Evolutionary conservation across 2,329 filamentous ascomycete genomes (phyloP).

Genomic region (Sporothrix mexicana): DNA sequence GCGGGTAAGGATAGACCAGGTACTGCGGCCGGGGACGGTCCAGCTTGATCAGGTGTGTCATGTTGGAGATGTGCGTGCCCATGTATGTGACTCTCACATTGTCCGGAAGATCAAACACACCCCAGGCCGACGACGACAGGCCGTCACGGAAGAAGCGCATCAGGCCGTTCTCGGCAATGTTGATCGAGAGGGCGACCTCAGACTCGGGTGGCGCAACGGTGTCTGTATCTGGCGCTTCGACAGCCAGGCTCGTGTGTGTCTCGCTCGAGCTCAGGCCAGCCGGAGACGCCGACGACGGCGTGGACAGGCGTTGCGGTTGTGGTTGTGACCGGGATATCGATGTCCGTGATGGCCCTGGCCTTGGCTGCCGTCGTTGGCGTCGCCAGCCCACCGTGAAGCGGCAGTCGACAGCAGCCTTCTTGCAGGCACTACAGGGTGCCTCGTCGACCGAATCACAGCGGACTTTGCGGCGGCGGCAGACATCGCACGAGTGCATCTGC

Average conservation of each 20-base stretch:
- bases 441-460: slow-evolving; percentile 31
- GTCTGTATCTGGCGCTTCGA: not conserved
- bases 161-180: slow-evolving; percentile 33
- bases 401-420: slow-evolving; percentile 26
- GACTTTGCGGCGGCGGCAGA: slow-evolving; percentile 34
- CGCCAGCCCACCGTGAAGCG: slow-evolving; percentile 30
- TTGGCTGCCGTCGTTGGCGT: not conserved
- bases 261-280: not conserved
- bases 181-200: slow-evolving; percentile 31
- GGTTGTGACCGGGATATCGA: too few relatives aligned
- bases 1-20: slow-evolving; percentile 33
- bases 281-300: not conserved
- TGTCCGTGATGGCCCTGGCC: too few relatives aligned
- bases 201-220: slow-evolving; percentile 30
- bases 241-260: not conserved
- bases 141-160: slow-evolving; percentile 34
- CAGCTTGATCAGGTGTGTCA: slow-evolving; percentile 34
- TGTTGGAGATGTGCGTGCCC: slow-evolving; percentile 33
- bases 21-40: slow-evolving; percentile 32
- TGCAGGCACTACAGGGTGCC: slow-evolving; percentile 32
- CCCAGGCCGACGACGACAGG: slow-evolving; percentile 30
- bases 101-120: slow-evolving; percentile 30
- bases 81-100: slow-evolving; percentile 30
- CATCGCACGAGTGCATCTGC: slow-evolving; percentile 36
- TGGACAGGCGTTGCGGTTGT: not conserved